These are phyloP conservation scores for Jimgerdemannia flammicorona DNA, from an alignment of 192 early-diverging fungal genomes.

Conservation along the genomic window DNA sequence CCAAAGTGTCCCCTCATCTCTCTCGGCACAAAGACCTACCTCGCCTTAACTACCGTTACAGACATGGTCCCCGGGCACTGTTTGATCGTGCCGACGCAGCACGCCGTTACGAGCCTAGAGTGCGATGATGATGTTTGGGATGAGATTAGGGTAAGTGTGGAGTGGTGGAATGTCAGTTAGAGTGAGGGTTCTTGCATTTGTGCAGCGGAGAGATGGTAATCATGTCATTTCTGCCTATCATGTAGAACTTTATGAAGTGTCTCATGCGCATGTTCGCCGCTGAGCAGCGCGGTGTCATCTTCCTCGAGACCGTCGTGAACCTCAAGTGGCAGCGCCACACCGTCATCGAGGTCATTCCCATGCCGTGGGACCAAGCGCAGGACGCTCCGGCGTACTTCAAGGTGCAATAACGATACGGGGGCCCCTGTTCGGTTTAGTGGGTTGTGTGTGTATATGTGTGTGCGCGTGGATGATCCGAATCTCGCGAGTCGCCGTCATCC, in stretches of 20 bases:
- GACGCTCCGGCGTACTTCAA: constrained; percentile 86
- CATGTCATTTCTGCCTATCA: not conserved
- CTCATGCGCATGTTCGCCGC: constrained; percentile 84
- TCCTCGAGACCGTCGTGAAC: constrained; percentile 88
- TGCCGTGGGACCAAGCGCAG: constrained; percentile 70
- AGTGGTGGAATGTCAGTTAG: not conserved
- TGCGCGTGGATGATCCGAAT: too few species aligned
- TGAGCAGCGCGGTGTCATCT: constrained; percentile 66
- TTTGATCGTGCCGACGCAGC: constrained; percentile 88
- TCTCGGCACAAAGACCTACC: constrained; percentile 71
- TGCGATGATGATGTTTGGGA: constrained; percentile 92
- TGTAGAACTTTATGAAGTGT: constrained; percentile 91
- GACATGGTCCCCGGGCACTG: constrained; percentile 85
- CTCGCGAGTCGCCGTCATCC: too few species aligned
- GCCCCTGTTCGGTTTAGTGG: too few species aligned
- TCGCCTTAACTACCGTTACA: constrained; percentile 70
- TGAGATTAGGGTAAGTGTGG: constrained; percentile 70
- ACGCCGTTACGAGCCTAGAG: constrained; percentile 76
- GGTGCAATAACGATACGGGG: constrained; percentile 18
- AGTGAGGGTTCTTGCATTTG: not conserved
- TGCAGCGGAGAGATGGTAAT: too few species aligned
- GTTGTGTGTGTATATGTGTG: too few species aligned
- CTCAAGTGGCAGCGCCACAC: constrained; percentile 75
- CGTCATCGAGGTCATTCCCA: constrained; percentile 88
- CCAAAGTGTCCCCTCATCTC: constrained; percentile 72